phyloP scores from a whole-genome alignment of 1,284 basidiomycete genomes.

The Agroathelia rolfsii region DNA sequence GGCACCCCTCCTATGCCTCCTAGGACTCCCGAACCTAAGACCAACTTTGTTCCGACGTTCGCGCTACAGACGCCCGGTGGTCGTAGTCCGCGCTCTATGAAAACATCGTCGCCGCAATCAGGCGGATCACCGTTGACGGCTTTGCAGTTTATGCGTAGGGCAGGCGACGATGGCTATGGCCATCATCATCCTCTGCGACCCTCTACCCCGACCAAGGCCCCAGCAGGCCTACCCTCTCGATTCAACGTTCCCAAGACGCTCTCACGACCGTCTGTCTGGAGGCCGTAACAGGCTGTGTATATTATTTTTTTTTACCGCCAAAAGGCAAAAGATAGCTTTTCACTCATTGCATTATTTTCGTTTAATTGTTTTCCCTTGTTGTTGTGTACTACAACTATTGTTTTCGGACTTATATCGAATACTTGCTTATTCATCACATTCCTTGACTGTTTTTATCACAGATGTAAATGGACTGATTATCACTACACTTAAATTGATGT shows the following conservation, averaged over 20 bases:
- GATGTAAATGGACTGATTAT: no score
- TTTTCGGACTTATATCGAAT: no score
- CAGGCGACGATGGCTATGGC: conserved; percentile 29
- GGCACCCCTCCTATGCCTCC: conserved; percentile 37
- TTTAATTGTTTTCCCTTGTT: no score
- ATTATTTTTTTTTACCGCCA: conserved; percentile 10
- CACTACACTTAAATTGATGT: no score
- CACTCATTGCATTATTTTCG: no score
- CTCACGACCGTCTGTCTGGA: conserved; percentile 23
- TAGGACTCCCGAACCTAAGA: conserved; percentile 58
- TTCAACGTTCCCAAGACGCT: conserved; percentile 24
- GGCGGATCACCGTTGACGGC: conserved; percentile 42
- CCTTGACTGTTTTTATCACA: no score
- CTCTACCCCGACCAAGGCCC: conserved; percentile 22
- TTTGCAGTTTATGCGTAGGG: conserved; percentile 47
- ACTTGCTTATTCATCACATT: no score
- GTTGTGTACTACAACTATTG: no score
- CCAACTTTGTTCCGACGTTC: conserved; percentile 34
- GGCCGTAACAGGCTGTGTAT: conserved; percentile 17
- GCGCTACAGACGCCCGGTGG: conserved; percentile 38
- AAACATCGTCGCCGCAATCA: conserved; percentile 34
- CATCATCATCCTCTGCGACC: conserved; percentile 33
- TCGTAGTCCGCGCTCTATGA: conserved; percentile 34
- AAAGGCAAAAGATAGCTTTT: no score
- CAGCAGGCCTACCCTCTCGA: conserved; percentile 17